phyloP scores from a whole-genome alignment of 2,329 filamentous ascomycete species.

The Canariomyces notabilis region DNA sequence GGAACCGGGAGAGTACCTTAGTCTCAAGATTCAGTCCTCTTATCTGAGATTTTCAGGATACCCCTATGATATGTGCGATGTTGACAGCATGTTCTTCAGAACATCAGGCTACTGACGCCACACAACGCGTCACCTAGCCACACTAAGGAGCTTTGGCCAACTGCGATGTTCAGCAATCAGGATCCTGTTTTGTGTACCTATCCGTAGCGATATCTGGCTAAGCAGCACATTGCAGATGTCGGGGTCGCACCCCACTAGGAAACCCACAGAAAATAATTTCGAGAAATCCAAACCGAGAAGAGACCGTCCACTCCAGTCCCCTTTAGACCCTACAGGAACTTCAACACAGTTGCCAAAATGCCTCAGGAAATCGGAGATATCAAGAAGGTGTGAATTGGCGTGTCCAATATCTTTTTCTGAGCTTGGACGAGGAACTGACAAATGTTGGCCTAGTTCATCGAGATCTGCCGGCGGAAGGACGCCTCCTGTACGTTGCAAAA shows the following conservation, averaged over 20 bases:
- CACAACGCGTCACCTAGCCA: slow-evolving; percentile 14
- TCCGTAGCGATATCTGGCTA: slow-evolving; percentile 5
- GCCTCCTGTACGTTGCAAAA: slow-evolving; percentile 77
- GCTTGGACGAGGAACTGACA: slow-evolving; percentile 19
- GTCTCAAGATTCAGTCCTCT: too few relatives aligned
- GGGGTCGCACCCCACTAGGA: slow-evolving; percentile 13
- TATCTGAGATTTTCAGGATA: background rate
- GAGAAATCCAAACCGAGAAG: slow-evolving; percentile 24
- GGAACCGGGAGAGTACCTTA: background rate
- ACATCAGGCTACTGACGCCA: slow-evolving; percentile 3
- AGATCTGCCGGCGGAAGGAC: slow-evolving; percentile 99
- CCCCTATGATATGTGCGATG: background rate
- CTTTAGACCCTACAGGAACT: slow-evolving; percentile 22
- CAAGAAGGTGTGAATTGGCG: slow-evolving; percentile 60
- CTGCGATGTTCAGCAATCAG: background rate
- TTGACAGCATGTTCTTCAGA: background rate
- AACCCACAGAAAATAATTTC: slow-evolving; percentile 29
- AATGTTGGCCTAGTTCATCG: slow-evolving; percentile 73
- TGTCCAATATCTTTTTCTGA: background rate
- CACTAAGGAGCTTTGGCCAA: slow-evolving; percentile 5
- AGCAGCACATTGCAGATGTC: slow-evolving; percentile 12
- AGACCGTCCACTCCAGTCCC: slow-evolving; percentile 19
- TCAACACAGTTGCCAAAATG: slow-evolving; percentile 67
- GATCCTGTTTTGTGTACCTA: too few relatives aligned
- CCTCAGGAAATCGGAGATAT: slow-evolving; percentile 97